These are phyloP conservation scores for Crassisporium funariophilum DNA, from an alignment of 768 basidiomycete genomes.

Conservation along the genomic window DNA sequence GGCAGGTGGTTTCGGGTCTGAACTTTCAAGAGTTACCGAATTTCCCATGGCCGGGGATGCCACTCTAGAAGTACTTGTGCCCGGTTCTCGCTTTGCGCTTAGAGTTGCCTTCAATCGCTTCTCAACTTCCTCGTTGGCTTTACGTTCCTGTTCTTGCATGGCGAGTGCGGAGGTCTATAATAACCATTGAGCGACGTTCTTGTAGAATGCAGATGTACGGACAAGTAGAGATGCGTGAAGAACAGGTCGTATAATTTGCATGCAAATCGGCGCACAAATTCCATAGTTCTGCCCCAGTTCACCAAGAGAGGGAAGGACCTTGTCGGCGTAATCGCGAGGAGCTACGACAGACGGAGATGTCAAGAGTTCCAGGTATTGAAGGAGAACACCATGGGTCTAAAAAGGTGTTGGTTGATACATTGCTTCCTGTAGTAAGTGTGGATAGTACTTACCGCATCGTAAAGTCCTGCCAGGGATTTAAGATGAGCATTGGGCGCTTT, in stretches of 20 bases:
- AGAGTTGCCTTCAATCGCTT: constrained; percentile 80
- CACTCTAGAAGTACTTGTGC: constrained; percentile 52
- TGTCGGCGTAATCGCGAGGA: constrained; percentile 71
- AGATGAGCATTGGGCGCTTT: constrained; percentile 73
- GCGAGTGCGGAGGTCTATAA: constrained; percentile 60
- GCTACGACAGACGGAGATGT: constrained; percentile 69
- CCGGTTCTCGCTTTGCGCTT: constrained; percentile 76
- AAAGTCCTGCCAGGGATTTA: constrained; percentile 85
- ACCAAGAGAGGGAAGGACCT: constrained; percentile 71
- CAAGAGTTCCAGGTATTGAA: constrained; percentile 91
- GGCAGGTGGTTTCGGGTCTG: constrained; percentile 30
- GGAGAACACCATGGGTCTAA: constrained; percentile 87
- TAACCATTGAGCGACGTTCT: constrained; percentile 7
- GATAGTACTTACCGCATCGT: constrained; percentile 74
- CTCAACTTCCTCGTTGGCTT: constrained; percentile 75
- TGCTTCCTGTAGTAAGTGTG: constrained; percentile 10
- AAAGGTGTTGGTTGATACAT: constrained; percentile 17
- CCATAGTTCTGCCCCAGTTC: constrained; percentile 79
- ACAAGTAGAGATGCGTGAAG: constrained; percentile 66
- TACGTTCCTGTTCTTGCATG: constrained; percentile 67
- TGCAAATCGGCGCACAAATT: constrained; percentile 83
- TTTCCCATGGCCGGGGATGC: constrained; percentile 57
- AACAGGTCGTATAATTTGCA: constrained; percentile 91
- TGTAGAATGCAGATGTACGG: constrained; percentile 24
- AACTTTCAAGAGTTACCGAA: constrained; percentile 25